Evolutionary conservation across 768 basidiomycete species (phyloP), one percentile per base, ranked within the genome.

Genomic region (Lepiota venenata): DNA sequence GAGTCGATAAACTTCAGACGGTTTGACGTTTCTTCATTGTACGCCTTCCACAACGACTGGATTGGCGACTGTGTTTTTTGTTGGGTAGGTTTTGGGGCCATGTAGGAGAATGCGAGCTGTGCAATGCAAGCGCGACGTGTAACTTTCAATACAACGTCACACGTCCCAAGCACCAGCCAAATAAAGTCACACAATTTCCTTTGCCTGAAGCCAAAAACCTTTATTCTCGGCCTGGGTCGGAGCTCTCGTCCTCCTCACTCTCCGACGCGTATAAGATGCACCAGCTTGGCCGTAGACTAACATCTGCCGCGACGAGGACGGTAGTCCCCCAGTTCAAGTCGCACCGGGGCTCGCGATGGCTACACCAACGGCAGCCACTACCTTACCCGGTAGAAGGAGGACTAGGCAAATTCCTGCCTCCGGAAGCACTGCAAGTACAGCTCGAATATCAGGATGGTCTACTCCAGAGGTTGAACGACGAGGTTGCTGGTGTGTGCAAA

Each of bases 1-100:
- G 84, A 73, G 74, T 99, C 97, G 66, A 98, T 85, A 71, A 95
- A 85, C 75, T 98, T 96, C 63, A 98, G 84, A 12, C 92, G 83
- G 61, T 89, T 73, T 4, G 93, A 77, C 0, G 94, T 97, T 51
- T 82, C 78, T 29, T 83, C 79, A 61, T 72, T 71, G 76, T 98
- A 98, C 16, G 90, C 83, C 62, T 77, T 83, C 81, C 83, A 88
- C 25, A 94, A 77, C 14, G 85, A 75, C 27, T 81, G 75, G 61
- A 71, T 70, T 43, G 67, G 53, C 9, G 69, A 58, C 39, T 69
- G 60, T 58, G 71, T 57, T 39, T 64, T 55, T 58, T 22, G 66
- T 56, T 14, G 66, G 50, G 53, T 64, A 41, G 59, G 64, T 67
- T 71, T 76, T 46, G 69, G 71, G 44, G 72, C 56, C 74, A 75